Conservation (phyloP, 176 grass and related monocot species). For the Areca catechu region DNA sequence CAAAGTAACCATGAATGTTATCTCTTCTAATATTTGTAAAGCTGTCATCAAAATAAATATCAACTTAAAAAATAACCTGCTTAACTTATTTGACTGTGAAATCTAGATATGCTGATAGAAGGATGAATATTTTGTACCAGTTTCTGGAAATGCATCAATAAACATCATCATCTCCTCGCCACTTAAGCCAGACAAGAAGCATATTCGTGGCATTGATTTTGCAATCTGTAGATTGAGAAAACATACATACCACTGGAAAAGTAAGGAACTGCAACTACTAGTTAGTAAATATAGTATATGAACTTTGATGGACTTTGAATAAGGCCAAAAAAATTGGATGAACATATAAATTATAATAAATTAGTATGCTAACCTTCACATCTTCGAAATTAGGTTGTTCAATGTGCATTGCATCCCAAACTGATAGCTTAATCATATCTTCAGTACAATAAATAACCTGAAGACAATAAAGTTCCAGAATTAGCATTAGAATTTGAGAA, state of each 20-base stretch:
- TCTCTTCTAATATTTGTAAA: no score
- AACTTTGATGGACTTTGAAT: no score
- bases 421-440: constrained; percentile 73
- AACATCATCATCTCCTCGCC: constrained; percentile 99
- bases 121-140: constrained; percentile 30
- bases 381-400: constrained; percentile 50
- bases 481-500: no score
- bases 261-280: no score
- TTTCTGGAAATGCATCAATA: constrained; percentile 72
- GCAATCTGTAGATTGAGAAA: constrained; percentile 37
- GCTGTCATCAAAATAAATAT: no score
- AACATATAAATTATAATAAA: constrained; percentile 3
- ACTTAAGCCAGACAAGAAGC: constrained; percentile 80
- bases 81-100: no score
- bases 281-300: no score
- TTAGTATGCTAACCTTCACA: constrained; percentile 43
- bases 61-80: no score
- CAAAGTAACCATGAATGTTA: no score
- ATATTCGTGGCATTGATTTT: constrained; percentile 54
- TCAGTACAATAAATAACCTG: constrained; percentile 88
- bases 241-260: neutral
- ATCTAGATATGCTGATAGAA: no score
- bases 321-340: no score
- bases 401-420: constrained; percentile 79
- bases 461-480: neutral